phyloP scores from a whole-genome alignment of 2,329 filamentous ascomycete species.

The Hortaea werneckii region DNA sequence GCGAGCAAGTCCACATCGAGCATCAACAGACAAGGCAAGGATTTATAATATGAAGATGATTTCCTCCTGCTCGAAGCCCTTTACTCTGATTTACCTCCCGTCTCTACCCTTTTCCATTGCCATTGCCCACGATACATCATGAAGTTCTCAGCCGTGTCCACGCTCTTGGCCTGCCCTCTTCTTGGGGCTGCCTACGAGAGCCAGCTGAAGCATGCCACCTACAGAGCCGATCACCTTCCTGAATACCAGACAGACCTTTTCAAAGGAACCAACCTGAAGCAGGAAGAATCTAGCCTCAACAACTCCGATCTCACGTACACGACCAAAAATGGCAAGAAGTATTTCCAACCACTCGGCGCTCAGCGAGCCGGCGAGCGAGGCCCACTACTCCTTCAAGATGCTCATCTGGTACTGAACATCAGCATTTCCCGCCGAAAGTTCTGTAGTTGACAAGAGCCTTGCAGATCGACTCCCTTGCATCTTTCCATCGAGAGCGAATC shows the following conservation, averaged over 20 bases:
- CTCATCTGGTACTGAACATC: constrained; percentile 37
- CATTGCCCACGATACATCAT: not conserved
- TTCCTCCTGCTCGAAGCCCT: not conserved
- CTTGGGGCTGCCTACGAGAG: not conserved
- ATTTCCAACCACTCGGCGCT: constrained; percentile 21
- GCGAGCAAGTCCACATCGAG: not conserved
- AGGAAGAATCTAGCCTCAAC: constrained; percentile 17
- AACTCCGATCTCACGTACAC: constrained; percentile 22
- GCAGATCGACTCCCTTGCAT: constrained; percentile 47
- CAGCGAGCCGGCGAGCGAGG: constrained; percentile 44
- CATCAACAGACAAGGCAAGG: not conserved
- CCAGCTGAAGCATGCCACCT: not conserved
- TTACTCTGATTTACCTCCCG: not conserved
- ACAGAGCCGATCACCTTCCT: not conserved
- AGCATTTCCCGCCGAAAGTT: no score
- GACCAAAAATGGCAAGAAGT: constrained; percentile 18
- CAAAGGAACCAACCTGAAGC: constrained; percentile 16
- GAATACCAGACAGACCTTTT: constrained; percentile 18
- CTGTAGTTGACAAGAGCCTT: not conserved
- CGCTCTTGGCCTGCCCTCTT: not conserved
- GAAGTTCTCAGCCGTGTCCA: not conserved
- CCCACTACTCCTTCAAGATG: constrained; percentile 52
- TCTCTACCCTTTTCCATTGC: not conserved
- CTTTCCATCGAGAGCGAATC: constrained; percentile 64
- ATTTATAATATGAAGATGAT: not conserved